Conservation (phyloP, 768 basidiomycete species). For the Rhodocollybia butyracea region DNA sequence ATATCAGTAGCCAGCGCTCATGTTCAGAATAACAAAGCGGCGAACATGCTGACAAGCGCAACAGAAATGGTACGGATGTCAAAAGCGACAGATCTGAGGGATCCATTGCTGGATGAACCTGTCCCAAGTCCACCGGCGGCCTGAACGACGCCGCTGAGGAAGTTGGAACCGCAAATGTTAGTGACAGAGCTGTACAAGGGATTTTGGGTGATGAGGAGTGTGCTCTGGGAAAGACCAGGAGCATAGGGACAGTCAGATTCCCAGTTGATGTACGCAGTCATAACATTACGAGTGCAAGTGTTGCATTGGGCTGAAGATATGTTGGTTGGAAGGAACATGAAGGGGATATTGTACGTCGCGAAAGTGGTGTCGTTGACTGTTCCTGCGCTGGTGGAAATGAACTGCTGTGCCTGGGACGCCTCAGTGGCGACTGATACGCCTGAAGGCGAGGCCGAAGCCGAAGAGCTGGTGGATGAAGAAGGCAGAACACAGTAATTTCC, state of each 20-base stretch:
- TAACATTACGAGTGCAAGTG: conserved; percentile 73
- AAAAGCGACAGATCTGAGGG: not conserved
- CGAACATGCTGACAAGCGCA: not conserved
- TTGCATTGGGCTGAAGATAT: conserved; percentile 64
- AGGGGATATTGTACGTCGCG: conserved; percentile 61
- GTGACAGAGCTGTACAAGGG: conserved; percentile 61
- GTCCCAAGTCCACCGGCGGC: conserved; percentile 60
- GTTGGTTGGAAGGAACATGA: conserved; percentile 67
- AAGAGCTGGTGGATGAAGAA: conserved; percentile 30
- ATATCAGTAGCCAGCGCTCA: not conserved
- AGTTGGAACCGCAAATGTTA: conserved; percentile 64
- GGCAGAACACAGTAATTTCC: conserved; percentile 68
- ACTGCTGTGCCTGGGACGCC: conserved; percentile 15
- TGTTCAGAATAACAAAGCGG: not conserved
- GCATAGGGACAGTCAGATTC: conserved; percentile 73
- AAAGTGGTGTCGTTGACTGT: conserved; percentile 49
- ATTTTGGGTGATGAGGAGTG: conserved; percentile 63
- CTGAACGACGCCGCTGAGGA: conserved; percentile 64
- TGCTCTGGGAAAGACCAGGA: conserved; percentile 63
- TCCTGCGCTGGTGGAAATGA: conserved; percentile 20
- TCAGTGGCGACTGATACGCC: not conserved
- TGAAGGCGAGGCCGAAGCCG: conserved; percentile 14
- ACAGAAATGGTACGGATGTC: not conserved
- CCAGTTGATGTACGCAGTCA: conserved; percentile 75
- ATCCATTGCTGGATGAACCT: conserved; percentile 15